Evolutionary conservation across 169 alveolate genomes (phyloP), one percentile per base, ranked within the genome.

Genomic region (Eimeria acervulina): DNA sequence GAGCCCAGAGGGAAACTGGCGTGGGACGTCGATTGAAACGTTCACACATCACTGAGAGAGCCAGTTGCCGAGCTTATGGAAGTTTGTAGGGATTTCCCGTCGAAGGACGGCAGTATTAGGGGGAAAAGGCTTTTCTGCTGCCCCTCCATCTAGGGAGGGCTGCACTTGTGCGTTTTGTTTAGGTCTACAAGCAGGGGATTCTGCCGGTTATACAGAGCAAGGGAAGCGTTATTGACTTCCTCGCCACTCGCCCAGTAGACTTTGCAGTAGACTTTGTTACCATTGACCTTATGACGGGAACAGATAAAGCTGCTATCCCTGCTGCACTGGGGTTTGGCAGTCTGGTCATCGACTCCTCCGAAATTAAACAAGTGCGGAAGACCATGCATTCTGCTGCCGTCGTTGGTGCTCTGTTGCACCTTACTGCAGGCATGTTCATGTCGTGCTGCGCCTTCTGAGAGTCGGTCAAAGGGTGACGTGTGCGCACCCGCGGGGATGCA

Each of bases 401-500:
- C 70, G n/a, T 21, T 38, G 59, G 55, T 55, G 93, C 93, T 36
- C 61, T 61, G 93, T 33, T 44, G 81, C 93, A 31, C 92, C 68
- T 28, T 51, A 38, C 52, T 26, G 33, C 78, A 33, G 92, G 74
- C 74, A n/a, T 31, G 36, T 19, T 26, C 76, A 52, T 52, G 52
- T 13, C 68, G 15, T 44, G 66, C 42, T 80, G 72, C 66, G 72
- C 74, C 76, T 36, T n/a, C 59, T 78, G 40, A 26, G 42, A 51
- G 74, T 83, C 36, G n/a, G 61, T 52, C 23, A 31, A 36, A 51
- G 76, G 91, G 91, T 28, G 91, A 13, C 36, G 36, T 15, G 91
- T 52, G 91, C 72, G 70, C 91, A 33, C 91, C 91, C 91, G 76
- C 63, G 91, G 55, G 66, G 51, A 83, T 51, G 52, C 91, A 83